Conservation (phyloP, 371 early-diverging fungal species). For the Syncephalastrum contaminatum region DNA sequence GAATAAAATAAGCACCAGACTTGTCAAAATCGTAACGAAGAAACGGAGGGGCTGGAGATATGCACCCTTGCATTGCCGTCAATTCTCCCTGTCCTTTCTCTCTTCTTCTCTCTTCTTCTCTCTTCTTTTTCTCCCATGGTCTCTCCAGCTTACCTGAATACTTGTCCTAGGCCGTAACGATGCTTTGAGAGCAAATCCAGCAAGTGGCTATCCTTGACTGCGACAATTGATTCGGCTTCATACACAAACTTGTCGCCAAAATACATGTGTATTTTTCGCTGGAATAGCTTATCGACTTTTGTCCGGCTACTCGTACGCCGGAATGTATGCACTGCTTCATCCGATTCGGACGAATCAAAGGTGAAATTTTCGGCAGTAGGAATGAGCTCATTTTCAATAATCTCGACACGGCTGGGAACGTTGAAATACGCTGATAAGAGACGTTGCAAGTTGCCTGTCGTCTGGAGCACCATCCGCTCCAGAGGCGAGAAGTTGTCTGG, state of each 20-base stretch:
- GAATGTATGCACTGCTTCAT: not conserved
- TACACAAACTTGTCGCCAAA: constrained; percentile 39
- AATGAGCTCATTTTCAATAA: constrained; percentile 29
- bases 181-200: constrained; percentile 41
- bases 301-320: not conserved
- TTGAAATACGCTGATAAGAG: constrained; percentile 47
- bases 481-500: constrained; percentile 40
- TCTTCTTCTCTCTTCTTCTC: not conserved
- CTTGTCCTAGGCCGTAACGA: constrained; percentile 48
- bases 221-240: constrained; percentile 42
- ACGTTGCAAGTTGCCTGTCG: constrained; percentile 44
- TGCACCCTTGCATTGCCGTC: too few species aligned
- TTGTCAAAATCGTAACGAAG: not conserved
- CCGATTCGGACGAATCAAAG: not conserved
- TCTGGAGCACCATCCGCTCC: constrained; percentile 45
- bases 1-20: not conserved
- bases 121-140: not conserved
- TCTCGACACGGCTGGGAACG: constrained; percentile 40
- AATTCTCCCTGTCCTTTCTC: too few species aligned
- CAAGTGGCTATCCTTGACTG: constrained; percentile 31
- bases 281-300: constrained; percentile 21
- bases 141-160: constrained; percentile 34
- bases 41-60: not conserved
- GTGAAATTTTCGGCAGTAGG: constrained; percentile 2
- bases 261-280: constrained; percentile 40